phyloP scores from a whole-genome alignment of 1,284 basidiomycete species.

The Cutaneotrichosporon arboriforme region DNA sequence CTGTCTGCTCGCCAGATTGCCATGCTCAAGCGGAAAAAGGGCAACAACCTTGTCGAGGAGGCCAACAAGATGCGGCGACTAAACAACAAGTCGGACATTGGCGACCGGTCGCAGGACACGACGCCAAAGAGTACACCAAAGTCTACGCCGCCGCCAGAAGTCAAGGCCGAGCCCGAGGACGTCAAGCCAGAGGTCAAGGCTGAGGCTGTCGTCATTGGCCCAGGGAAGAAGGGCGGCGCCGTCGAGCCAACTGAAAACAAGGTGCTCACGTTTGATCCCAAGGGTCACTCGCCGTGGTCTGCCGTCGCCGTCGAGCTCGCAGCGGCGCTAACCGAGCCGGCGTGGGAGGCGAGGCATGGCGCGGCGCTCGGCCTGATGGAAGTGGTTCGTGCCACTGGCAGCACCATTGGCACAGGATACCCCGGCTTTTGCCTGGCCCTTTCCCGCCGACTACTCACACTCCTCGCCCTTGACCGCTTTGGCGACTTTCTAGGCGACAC shows the following conservation, averaged over 20 bases:
- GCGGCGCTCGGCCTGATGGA: conserved; percentile 88
- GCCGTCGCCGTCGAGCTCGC: conserved; percentile 75
- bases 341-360: conserved; percentile 94
- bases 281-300: conserved; percentile 82
- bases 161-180: conserved; percentile 11
- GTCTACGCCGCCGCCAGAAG: conserved; percentile 7
- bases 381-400: conserved; percentile 77
- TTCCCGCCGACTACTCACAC: conserved; percentile 77
- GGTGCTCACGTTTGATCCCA: conserved; percentile 31
- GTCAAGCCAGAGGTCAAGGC: conserved; percentile 15
- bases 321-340: conserved; percentile 73
- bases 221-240: conserved; percentile 44
- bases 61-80: conserved; percentile 44
- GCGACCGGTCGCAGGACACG: background rate
- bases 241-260: conserved; percentile 31
- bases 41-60: conserved; percentile 42
- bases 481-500: conserved; percentile 97
- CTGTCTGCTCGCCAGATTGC: conserved; percentile 46
- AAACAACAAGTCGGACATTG: conserved; percentile 24
- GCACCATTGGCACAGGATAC: conserved; percentile 74
- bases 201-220: conserved; percentile 41
- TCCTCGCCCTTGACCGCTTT: conserved; percentile 94
- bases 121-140: conserved; percentile 16
- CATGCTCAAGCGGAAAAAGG: conserved; percentile 49
- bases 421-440: conserved; percentile 52